Conservation (phyloP, 2,329 filamentous ascomycete species). For the Corniculantispora saksenae region DNA sequence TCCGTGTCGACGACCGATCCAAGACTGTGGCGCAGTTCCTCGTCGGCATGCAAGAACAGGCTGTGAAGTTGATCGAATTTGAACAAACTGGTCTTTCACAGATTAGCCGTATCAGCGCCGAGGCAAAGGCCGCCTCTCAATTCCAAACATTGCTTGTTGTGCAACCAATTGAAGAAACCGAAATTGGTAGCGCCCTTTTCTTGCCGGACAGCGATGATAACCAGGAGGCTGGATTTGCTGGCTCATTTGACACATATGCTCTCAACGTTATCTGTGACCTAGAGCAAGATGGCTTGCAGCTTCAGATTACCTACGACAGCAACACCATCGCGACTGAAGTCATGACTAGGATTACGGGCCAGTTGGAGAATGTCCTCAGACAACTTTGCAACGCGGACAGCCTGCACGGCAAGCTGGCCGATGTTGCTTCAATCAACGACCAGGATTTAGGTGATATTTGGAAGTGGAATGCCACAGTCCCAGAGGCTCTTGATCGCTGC, state of each 20-base stretch:
- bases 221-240: not conserved
- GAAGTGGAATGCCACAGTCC: slow-evolving; percentile 13
- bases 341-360: not conserved
- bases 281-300: slow-evolving; percentile 9
- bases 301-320: not conserved
- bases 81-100: slow-evolving; percentile 21
- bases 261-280: slow-evolving; percentile 7
- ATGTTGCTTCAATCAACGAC: not conserved
- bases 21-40: slow-evolving; percentile 21
- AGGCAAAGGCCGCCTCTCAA: slow-evolving; percentile 21
- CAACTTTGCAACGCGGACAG: slow-evolving; percentile 16
- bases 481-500: not conserved
- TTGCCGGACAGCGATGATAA: slow-evolving; percentile 5
- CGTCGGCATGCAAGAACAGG: slow-evolving; percentile 23
- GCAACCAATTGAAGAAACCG: slow-evolving; percentile 7
- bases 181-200: slow-evolving; percentile 7
- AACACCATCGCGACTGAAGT: not conserved
- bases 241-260: slow-evolving; percentile 10
- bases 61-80: slow-evolving; percentile 10
- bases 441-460: slow-evolving; percentile 7
- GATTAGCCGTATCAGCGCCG: slow-evolving; percentile 19
- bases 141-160: slow-evolving; percentile 28
- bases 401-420: not conserved
- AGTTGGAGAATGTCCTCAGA: slow-evolving; percentile 14
- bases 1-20: slow-evolving; percentile 3